phyloP scores from a whole-genome alignment of 2,329 filamentous ascomycete genomes.

The Aspergillus tubingensis region DNA sequence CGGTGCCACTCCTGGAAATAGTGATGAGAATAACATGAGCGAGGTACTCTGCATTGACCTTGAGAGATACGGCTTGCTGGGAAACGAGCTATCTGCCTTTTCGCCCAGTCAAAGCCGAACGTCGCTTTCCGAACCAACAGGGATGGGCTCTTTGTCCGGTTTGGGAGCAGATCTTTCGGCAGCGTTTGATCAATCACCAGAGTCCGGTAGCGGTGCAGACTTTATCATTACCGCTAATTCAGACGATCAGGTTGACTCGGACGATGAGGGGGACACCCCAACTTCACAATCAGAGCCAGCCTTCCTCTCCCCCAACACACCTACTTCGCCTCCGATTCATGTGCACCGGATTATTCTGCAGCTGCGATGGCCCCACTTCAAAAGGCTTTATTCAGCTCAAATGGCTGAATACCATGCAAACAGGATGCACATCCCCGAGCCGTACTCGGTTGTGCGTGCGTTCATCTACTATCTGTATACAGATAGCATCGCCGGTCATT shows the following conservation, averaged over 20 bases:
- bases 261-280: slow-evolving; percentile 50
- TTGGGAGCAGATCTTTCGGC: slow-evolving; percentile 83
- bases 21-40: slow-evolving; percentile 87
- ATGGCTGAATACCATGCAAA: slow-evolving; percentile 98
- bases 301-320: slow-evolving; percentile 38
- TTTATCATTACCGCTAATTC: slow-evolving; percentile 86
- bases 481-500: slow-evolving; percentile 72
- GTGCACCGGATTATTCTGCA: slow-evolving; percentile 94
- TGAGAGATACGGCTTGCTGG: slow-evolving; percentile 84
- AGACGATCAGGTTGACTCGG: slow-evolving; percentile 60
- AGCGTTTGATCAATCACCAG: slow-evolving; percentile 83
- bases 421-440: slow-evolving; percentile 96
- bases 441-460: slow-evolving; percentile 88
- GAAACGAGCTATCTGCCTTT: slow-evolving; percentile 68
- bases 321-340: slow-evolving; percentile 80
- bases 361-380: slow-evolving; percentile 95
- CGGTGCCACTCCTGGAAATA: slow-evolving; percentile 65
- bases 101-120: slow-evolving; percentile 50
- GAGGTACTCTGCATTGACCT: slow-evolving; percentile 94
- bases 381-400: slow-evolving; percentile 84
- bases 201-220: slow-evolving; percentile 82
- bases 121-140: slow-evolving; percentile 56
- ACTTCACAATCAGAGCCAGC: slow-evolving; percentile 31
- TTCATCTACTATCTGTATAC: slow-evolving; percentile 98
- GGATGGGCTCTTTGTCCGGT: slow-evolving; percentile 55